Evolutionary conservation across 2,329 filamentous ascomycete species (phyloP).

Genomic region (Cladophialophora bantiana): DNA sequence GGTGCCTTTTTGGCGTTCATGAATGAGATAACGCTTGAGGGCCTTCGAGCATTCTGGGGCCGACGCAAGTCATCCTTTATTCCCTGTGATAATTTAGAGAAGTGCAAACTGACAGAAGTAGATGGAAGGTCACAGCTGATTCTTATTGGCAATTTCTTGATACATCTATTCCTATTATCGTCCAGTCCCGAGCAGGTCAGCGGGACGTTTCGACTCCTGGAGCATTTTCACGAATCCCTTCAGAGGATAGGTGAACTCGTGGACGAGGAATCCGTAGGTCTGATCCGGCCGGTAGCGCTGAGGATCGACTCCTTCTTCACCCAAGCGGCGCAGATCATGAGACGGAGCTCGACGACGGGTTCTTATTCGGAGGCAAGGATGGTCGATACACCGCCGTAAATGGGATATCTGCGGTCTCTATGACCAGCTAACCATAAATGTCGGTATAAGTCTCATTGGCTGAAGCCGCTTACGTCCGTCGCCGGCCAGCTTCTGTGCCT

Average conservation of each 20-base stretch:
- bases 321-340: slow-evolving; percentile 38
- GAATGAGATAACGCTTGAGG: slow-evolving; percentile 41
- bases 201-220: slow-evolving; percentile 38
- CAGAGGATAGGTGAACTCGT: slow-evolving; percentile 37
- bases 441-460: not conserved
- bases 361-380: slow-evolving; percentile 15
- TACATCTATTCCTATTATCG: slow-evolving; percentile 57
- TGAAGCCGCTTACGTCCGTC: not conserved
- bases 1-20: slow-evolving; percentile 49
- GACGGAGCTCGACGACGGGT: slow-evolving; percentile 17
- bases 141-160: slow-evolving; percentile 57
- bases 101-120: slow-evolving; percentile 24
- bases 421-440: not conserved
- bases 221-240: slow-evolving; percentile 40
- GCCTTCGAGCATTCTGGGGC: slow-evolving; percentile 55
- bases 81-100: slow-evolving; percentile 1
- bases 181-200: slow-evolving; percentile 43
- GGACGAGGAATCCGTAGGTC: slow-evolving; percentile 35
- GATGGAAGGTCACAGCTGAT: slow-evolving; percentile 56
- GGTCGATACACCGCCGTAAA: slow-evolving; percentile 10
- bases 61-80: slow-evolving; percentile 48
- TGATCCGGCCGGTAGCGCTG: slow-evolving; percentile 40
- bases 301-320: slow-evolving; percentile 42
- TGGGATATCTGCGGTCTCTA: not conserved
- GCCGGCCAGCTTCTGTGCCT: not conserved